A percentile compares a stretch with the other conserved stretches of the same genome.
phyloP scores from a whole-genome alignment of 257 asterid species.

The Nicotiana tabacum region DNA sequence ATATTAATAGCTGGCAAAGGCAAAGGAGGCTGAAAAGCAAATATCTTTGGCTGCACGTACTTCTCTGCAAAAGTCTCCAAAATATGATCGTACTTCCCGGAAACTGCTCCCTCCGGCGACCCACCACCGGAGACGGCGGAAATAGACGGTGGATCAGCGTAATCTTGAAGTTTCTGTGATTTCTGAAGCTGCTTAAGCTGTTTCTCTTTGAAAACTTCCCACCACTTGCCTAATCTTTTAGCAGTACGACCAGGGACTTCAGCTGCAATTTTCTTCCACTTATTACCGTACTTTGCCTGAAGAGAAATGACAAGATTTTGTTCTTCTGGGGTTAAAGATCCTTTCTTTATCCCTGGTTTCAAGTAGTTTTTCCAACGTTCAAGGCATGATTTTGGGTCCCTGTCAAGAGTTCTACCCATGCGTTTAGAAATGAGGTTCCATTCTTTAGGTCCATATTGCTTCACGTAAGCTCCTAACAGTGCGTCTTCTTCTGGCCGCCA shows the following conservation, averaged over 20 bases:
- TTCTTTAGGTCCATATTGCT: slow-evolving; percentile 76
- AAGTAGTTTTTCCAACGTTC: slow-evolving; percentile 81
- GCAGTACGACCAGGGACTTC: slow-evolving; percentile 88
- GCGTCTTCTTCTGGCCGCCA: slow-evolving; percentile 90
- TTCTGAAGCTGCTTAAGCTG: slow-evolving; percentile 57
- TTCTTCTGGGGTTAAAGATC: slow-evolving; percentile 65
- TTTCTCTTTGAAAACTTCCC: slow-evolving; percentile 90
- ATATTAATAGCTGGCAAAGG: slow-evolving; percentile 25
- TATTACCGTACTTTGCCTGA: slow-evolving; percentile 72
- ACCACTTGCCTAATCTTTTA: slow-evolving; percentile 84
- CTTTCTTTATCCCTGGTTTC: slow-evolving; percentile 72
- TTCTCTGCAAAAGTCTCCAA: slow-evolving; percentile 76
- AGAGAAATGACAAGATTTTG: slow-evolving; percentile 60
- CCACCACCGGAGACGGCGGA: slow-evolving; percentile 24
- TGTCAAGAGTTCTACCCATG: slow-evolving; percentile 52
- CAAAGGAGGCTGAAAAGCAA: slow-evolving; percentile 28
- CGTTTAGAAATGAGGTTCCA: slow-evolving; percentile 72
- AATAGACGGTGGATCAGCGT: slow-evolving; percentile 12
- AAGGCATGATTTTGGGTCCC: slow-evolving; percentile 79
- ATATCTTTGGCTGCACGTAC: slow-evolving; percentile 60
- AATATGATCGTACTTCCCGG: slow-evolving; percentile 73
- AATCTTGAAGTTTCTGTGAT: slow-evolving; percentile 27
- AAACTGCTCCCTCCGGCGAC: slow-evolving; percentile 52
- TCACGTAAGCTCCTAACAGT: slow-evolving; percentile 73
- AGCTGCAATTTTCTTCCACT: slow-evolving; percentile 75